Conservation (phyloP, 495 filamentous ascomycete species). For the Hypoxylon perforatum region DNA sequence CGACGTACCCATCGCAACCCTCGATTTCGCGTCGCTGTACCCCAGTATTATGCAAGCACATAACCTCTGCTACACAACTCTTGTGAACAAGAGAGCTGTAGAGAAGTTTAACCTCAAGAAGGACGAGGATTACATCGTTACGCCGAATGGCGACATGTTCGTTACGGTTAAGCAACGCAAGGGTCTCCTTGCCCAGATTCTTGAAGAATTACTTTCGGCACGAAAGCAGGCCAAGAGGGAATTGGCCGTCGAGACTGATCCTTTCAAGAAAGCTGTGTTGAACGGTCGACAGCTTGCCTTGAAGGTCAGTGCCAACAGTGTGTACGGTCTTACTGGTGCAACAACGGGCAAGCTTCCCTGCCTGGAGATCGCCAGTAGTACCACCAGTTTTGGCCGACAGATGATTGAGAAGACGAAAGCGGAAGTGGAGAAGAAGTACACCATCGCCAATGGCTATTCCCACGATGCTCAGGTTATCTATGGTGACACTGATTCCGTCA, state of each 20-base stretch:
- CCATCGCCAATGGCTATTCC: conserved; percentile 90
- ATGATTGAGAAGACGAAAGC: conserved; percentile 98
- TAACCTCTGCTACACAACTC: conserved; percentile 97
- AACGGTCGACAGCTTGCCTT: conserved; percentile 97
- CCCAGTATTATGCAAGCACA: conserved; percentile 99
- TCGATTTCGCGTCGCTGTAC: conserved; percentile 99
- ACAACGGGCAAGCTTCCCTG: conserved; percentile 96
- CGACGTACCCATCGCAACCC: conserved; percentile 90
- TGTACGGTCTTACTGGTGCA: conserved; percentile 97
- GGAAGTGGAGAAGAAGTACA: conserved; percentile 90
- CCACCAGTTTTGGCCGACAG: conserved; percentile 92
- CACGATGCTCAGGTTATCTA: conserved; percentile 98
- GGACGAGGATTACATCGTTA: conserved; percentile 95
- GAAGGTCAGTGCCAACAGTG: conserved; percentile 97
- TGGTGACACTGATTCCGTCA: conserved; percentile 98
- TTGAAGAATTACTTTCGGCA: conserved; percentile 88
- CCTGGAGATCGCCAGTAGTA: conserved; percentile 93
- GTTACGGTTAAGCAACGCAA: conserved; percentile 89
- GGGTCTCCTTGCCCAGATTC: conserved; percentile 91
- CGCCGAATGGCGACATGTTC: conserved; percentile 93
- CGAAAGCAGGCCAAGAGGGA: conserved; percentile 95
- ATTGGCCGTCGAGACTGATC: conserved; percentile 88
- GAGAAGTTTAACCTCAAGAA: conserved; percentile 79
- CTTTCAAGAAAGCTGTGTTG: conserved; percentile 96
- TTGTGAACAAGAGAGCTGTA: conserved; percentile 82